Conservation (phyloP, 495 filamentous ascomycete species). For the Venustampulla echinocandica region DNA sequence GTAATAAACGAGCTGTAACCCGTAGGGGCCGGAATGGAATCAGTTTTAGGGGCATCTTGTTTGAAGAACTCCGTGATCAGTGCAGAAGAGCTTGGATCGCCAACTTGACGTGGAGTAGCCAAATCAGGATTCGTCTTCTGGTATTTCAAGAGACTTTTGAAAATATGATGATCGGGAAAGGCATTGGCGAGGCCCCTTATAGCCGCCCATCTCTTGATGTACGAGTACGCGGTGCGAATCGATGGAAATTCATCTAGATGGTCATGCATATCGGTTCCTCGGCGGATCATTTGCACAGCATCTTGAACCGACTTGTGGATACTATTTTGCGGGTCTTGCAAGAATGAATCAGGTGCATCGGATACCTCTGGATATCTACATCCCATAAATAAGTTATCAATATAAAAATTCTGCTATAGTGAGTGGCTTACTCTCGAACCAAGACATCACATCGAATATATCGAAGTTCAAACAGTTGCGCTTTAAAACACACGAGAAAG, state of each 20-base stretch:
- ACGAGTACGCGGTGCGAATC: constrained; percentile 1
- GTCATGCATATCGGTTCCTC: not conserved
- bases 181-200: not conserved
- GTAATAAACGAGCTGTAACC: too few species aligned
- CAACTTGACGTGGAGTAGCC: too few species aligned
- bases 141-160: not conserved
- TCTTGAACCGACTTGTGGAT: not conserved
- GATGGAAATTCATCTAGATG: not conserved
- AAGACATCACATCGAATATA: constrained; percentile 9
- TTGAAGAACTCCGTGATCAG: not conserved
- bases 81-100: too few species aligned
- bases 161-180: not conserved
- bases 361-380: constrained; percentile 1
- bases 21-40: not conserved
- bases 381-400: not conserved
- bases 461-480: constrained; percentile 4
- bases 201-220: not conserved
- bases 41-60: not conserved
- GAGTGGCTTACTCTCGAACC: constrained; percentile 8
- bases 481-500: constrained; percentile 6
- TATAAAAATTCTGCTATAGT: not conserved
- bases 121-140: not conserved
- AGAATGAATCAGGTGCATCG: not conserved
- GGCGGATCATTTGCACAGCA: not conserved
- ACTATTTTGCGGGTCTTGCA: constrained; percentile 1